phyloP scores from a whole-genome alignment of 2,329 filamentous ascomycete genomes.

The Ceratocystis destructans region DNA sequence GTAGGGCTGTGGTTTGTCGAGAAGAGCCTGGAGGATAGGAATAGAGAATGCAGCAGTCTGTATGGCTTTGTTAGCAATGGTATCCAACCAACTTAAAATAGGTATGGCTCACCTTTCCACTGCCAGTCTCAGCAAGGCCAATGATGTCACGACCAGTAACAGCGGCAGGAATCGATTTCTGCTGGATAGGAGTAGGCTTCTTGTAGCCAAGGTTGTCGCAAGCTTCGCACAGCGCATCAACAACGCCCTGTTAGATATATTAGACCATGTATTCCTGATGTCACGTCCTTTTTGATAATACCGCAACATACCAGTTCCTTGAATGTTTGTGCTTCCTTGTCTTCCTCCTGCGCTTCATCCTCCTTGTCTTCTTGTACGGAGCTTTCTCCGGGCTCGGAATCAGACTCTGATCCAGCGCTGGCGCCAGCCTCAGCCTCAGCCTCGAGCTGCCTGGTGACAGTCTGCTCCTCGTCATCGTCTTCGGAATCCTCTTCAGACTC shows the following conservation, averaged over 20 bases:
- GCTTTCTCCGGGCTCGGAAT: slow-evolving; percentile 14
- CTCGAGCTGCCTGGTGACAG: background rate
- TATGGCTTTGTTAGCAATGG: background rate
- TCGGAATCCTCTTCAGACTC: slow-evolving; percentile 6
- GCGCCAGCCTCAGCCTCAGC: background rate
- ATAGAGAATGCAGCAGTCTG: slow-evolving; percentile 80
- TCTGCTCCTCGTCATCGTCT: slow-evolving; percentile 5
- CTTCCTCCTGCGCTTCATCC: slow-evolving; percentile 23
- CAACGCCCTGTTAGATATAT: slow-evolving; percentile 47
- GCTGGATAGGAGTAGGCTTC: slow-evolving; percentile 76
- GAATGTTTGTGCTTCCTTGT: slow-evolving; percentile 43
- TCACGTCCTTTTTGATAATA: background rate
- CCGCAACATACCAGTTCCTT: slow-evolving; percentile 41
- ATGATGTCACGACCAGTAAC: slow-evolving; percentile 76
- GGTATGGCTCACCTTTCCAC: slow-evolving; percentile 47
- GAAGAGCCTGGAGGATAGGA: slow-evolving; percentile 78
- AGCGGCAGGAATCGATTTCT: slow-evolving; percentile 67
- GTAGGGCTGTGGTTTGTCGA: slow-evolving; percentile 72
- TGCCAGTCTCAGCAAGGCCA: slow-evolving; percentile 86
- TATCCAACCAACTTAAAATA: background rate
- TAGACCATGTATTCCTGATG: slow-evolving; percentile 19
- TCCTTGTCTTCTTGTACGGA: slow-evolving; percentile 7
- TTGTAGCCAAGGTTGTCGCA: slow-evolving; percentile 74
- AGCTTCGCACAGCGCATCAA: slow-evolving; percentile 77
- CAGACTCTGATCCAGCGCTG: slow-evolving; percentile 12